phyloP scores from a whole-genome alignment of 805 yeast species.

The Yarrowia bubula region DNA sequence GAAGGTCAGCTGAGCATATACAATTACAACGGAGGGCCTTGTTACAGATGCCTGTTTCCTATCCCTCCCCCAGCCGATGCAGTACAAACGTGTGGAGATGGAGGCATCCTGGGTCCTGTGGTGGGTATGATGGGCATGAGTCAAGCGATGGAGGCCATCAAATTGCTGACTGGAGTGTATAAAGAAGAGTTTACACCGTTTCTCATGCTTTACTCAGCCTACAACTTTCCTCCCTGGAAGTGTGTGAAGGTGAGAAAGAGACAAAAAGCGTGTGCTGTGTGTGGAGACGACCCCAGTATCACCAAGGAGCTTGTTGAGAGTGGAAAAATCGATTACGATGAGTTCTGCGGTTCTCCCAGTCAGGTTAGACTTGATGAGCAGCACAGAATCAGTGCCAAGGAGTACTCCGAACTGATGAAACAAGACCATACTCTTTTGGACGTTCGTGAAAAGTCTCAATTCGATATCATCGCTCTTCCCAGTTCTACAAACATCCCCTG shows the following conservation, averaged over 20 bases:
- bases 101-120: constrained; percentile 95
- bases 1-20: constrained; percentile 87
- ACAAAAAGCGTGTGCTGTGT: constrained; percentile 58
- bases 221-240: constrained; percentile 54
- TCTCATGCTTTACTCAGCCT: constrained; percentile 54
- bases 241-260: constrained; percentile 76
- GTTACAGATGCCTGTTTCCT: constrained; percentile 93
- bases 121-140: constrained; percentile 85
- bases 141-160: constrained; percentile 87
- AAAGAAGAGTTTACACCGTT: constrained; percentile 58
- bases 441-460: constrained; percentile 81
- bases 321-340: constrained; percentile 58
- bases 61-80: constrained; percentile 81
- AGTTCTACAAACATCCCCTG: constrained; percentile 64
- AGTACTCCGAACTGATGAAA: constrained; percentile 33
- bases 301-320: constrained; percentile 47
- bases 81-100: constrained; percentile 84
- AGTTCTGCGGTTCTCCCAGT: constrained; percentile 66
- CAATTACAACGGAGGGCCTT: constrained; percentile 76
- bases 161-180: constrained; percentile 62
- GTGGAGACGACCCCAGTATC: constrained; percentile 56
- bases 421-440: constrained; percentile 52
- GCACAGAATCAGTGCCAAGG: constrained; percentile 51
- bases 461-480: constrained; percentile 59
- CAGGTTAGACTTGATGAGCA: constrained; percentile 47